Base-by-base conservation (phyloP, 352 stramenopile species). In the Globisporangium polare region DNA sequence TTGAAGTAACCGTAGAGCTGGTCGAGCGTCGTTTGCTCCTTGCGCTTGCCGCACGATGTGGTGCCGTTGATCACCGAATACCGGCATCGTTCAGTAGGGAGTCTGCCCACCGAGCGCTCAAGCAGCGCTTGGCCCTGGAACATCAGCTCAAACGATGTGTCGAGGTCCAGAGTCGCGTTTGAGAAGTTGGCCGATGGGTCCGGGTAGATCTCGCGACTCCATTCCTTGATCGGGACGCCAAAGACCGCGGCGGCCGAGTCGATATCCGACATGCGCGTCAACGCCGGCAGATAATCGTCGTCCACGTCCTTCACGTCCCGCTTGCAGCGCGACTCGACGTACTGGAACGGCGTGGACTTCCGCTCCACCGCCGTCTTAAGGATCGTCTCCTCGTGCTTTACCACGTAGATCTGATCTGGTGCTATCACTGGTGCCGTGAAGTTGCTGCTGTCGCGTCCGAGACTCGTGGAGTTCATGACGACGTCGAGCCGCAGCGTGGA, bases 91-190 rank as follows among this genome's bases (percentile, higher is more conserved):
- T 58, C 13, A 6, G 52, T 15, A 3, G 43, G 59, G 31, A 69
- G 60, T 17, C 47, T 46, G 10, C 57, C 63, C 24, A 66, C 39
- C 9, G 49, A 31, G 37, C 65, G 65, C 45, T 74, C 60, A 20
- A 74, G 43, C 0, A 74, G 31, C 5, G 67, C 65, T 51, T 69
- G 60, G n/a, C 67, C 67, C 26, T 74, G 67, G 17, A 74, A 72
- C 9, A 67, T 39, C 22, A 74, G 60, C 60, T 74, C 60, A 27
- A 74, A 72, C 7, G 60, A 55, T 17, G 55, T 69, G 26, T 66
- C 26, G 17, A 69, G 29, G 17, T 59, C 51, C 8, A 74, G 41
- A 1, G 10, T 31, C 8, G 29, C 33, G 22, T 56, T 55, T 24
- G 39, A 60, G 37, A 66, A 55, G 8, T 5, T 17, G 15, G 31